phyloP scores from a whole-genome alignment of 2,329 filamentous ascomycete species.

The Hymenoscyphus infarciens region DNA sequence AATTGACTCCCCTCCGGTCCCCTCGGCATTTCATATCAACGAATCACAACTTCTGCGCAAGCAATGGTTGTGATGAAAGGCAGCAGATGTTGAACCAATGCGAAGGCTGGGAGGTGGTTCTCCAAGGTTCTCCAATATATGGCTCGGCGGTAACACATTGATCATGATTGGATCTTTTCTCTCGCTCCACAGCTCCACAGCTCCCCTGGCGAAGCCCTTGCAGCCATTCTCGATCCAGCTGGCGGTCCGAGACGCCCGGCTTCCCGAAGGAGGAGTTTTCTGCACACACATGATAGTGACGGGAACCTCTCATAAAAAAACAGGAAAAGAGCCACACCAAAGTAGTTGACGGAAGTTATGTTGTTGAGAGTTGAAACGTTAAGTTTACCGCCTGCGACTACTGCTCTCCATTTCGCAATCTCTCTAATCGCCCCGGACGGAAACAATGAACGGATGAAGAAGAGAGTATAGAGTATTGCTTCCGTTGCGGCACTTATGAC shows the following conservation, averaged over 20 bases:
- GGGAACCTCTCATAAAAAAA: not conserved
- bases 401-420: not conserved
- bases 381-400: not conserved
- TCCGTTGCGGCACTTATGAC: not conserved
- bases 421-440: not conserved
- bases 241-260: constrained; percentile 1
- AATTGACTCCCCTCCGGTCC: not conserved
- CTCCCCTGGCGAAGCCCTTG: not conserved
- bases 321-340: not conserved
- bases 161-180: constrained; percentile 1
- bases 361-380: not conserved
- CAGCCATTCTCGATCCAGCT: not conserved
- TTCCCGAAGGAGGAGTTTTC: not conserved
- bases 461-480: not conserved
- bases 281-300: not conserved
- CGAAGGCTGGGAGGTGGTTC: not conserved
- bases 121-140: not conserved
- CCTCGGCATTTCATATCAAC: not conserved
- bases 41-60: constrained; percentile 10
- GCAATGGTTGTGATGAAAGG: constrained; percentile 13
- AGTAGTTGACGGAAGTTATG: not conserved
- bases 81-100: constrained; percentile 10
- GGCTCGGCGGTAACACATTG: constrained; percentile 13
- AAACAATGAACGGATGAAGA: not conserved
- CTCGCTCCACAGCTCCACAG: not conserved